Conservation (phyloP, 805 yeast species). For the Zygoascus flipseniorum region DNA sequence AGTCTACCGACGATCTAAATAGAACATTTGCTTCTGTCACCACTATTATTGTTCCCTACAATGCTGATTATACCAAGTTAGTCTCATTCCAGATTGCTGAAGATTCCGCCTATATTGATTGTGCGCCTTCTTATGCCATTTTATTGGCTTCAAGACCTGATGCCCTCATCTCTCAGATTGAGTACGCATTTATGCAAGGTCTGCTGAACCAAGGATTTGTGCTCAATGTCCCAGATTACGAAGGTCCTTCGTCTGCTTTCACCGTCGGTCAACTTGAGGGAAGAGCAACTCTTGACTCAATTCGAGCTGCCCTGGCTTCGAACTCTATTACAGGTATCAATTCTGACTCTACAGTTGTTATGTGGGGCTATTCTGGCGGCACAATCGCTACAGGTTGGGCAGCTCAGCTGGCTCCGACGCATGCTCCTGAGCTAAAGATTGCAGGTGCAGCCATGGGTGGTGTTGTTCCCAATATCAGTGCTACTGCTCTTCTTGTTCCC, state of each 20-base stretch:
- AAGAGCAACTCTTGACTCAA: conserved; percentile 21
- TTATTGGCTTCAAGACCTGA: conserved; percentile 7
- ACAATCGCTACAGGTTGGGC: conserved; percentile 25
- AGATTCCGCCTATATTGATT: conserved; percentile 16
- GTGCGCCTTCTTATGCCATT: conserved; percentile 22
- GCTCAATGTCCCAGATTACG: conserved; percentile 16
- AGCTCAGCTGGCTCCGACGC: conserved; percentile 17
- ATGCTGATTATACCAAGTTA: conserved; percentile 11
- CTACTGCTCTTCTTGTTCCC: conserved; percentile 13
- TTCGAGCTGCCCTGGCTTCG: conserved; percentile 20
- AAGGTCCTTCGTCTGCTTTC: conserved; percentile 15
- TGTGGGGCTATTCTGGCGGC: conserved; percentile 25
- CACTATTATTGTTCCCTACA: conserved; percentile 14
- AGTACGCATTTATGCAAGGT: conserved; percentile 4
- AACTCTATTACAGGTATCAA: conserved; percentile 8
- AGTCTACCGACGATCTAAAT: conserved; percentile 11
- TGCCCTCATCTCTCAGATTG: conserved; percentile 3
- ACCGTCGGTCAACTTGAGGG: conserved; percentile 20
- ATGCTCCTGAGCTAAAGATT: conserved; percentile 24
- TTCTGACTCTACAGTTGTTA: conserved; percentile 13
- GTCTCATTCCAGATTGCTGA: conserved; percentile 21
- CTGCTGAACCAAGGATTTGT: conserved; percentile 11
- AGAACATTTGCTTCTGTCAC: conserved; percentile 11
- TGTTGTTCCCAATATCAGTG: conserved; percentile 14
- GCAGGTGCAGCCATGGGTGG: conserved; percentile 22